Evolutionary conservation across 768 basidiomycete genomes (phyloP).

Genomic region (Panellus pusillus): DNA sequence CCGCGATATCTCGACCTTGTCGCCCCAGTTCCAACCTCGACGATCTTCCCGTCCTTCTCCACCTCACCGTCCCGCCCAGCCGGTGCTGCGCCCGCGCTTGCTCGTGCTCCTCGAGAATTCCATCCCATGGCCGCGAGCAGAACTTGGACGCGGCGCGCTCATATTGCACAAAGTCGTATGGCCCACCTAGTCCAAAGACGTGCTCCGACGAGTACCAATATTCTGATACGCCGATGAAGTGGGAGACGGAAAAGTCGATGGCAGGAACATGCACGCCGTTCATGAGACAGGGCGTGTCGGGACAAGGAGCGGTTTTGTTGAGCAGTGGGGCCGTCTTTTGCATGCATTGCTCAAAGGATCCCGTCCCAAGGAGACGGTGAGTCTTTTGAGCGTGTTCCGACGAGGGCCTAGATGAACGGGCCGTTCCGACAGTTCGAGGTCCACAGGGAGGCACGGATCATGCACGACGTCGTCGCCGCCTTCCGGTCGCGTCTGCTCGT

Average conservation of each 20-base stretch:
- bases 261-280: slow-evolving; percentile 91
- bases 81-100: slow-evolving; percentile 41
- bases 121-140: slow-evolving; percentile 77
- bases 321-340: slow-evolving; percentile 70
- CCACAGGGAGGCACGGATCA: slow-evolving; percentile 90
- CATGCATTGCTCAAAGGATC: slow-evolving; percentile 87
- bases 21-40: slow-evolving; percentile 68
- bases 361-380: slow-evolving; percentile 78
- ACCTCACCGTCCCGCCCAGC: slow-evolving; percentile 70
- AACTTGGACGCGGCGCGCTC: slow-evolving; percentile 89
- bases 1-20: slow-evolving; percentile 76
- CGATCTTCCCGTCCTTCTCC: slow-evolving; percentile 54
- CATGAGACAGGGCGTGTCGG: slow-evolving; percentile 86
- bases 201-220: slow-evolving; percentile 99
- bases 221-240: slow-evolving; percentile 96
- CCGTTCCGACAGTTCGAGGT: slow-evolving; percentile 60
- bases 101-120: slow-evolving; percentile 70
- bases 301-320: slow-evolving; percentile 82
- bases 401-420: slow-evolving; percentile 44
- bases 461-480: slow-evolving; percentile 44
- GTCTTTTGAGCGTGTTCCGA: slow-evolving; percentile 46
- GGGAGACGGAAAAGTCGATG: slow-evolving; percentile 90
- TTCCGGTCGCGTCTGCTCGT: slow-evolving; percentile 42
- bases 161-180: slow-evolving; percentile 96
- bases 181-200: slow-evolving; percentile 90